Evolutionary conservation across 129 eudicot genomes (phyloP), one percentile per base, ranked within the genome.

Genomic region (Escallonia herrerae): DNA sequence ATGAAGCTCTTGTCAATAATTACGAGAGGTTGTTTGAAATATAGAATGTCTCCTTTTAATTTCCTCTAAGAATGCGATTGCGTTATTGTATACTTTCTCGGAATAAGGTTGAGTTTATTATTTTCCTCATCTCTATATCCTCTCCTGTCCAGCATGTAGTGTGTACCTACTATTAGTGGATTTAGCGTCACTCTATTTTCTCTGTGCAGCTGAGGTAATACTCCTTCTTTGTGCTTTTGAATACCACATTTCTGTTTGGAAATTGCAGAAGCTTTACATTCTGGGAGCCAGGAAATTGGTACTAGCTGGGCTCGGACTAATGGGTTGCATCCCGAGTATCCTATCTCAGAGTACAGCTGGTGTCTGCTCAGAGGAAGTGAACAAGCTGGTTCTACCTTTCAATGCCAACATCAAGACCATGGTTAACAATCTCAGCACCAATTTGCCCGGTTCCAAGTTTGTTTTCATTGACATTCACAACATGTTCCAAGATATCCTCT

Each of bases 271-370:
- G 57, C 80, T 91, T 60, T 88, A 91, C 77, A 91, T 85, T 53
- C 87, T 91, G 44, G 98, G 97, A 72, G 98, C 91, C 2, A 76
- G 96, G 48, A 91, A 81, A 63, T 83, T 91, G 62, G 86, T 81
- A 53, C 77, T 91, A 51, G 89, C 82, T 1, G 98, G 98, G 56
- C 22, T 91, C 22, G 98, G 98, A 46, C 55, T 79, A 46, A 87
- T 88, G 91, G 98, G 98, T 9, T 91, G 98, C 40, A 91, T 91
- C 68, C 98, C 98, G 3, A 91, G 90, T 77, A 87, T 87, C n/a
- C 66, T 91, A 11, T 83, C 97, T 0, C 91, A 81, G 57, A 74
- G 86, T 40, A 54, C 53, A 39, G 55, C 39, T 7, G 87, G 89
- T 5, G 44, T 42, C 4, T 91, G 98, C 74, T 85, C 95, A 0